Evolutionary conservation across 2,329 filamentous ascomycete species (phyloP), one percentile per base, ranked within the genome.

Genomic region (Aspergillus unguis): DNA sequence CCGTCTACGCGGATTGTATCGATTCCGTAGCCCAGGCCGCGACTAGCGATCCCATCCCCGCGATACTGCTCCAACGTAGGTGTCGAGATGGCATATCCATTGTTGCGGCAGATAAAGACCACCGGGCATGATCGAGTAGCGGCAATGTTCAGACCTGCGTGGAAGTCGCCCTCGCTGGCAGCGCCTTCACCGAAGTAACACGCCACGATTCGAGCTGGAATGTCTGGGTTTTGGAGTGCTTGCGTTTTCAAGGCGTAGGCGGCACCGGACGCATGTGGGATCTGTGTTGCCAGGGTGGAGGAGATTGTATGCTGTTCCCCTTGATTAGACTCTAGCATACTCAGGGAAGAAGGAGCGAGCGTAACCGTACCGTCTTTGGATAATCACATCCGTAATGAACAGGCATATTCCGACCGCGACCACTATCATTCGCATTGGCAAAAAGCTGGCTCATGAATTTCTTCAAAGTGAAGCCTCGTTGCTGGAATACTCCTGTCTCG

Each of bases 381-480:
- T 89, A 85, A 52, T 80, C 83, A 70, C 87, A 91, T 43, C 92
- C 92, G 65, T 97, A 99, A 73, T 99, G 94, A 10, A 97, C 89
- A 0, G 94, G 94, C 94, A 99, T 99, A 65, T 96, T 97, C 57
- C 92, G 84, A 1, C 92, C 94, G 55, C 80, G 82, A 1, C 92
- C 92, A 0, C 79, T 72, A 63, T 99, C 94, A 58, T 90, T 83
- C 50, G 77, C 81, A 67, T 96, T 97, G 23, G 92, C 85, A 74
- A 97, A 96, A 6, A 99, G 75, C 70, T 99, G 94, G 62, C 84
- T 87, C 94, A 99, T 97, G 66, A 97, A 97, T 54, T 97, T 85
- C 44, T 85, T 84, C 42, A 95, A 79, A 0, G 84, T 88, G 69
- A 92, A 96, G 3, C 94, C 94, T 35, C 94, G 84, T 71, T 96